phyloP scores from a whole-genome alignment of 306 rosid species.

The Vigna unguiculata region DNA sequence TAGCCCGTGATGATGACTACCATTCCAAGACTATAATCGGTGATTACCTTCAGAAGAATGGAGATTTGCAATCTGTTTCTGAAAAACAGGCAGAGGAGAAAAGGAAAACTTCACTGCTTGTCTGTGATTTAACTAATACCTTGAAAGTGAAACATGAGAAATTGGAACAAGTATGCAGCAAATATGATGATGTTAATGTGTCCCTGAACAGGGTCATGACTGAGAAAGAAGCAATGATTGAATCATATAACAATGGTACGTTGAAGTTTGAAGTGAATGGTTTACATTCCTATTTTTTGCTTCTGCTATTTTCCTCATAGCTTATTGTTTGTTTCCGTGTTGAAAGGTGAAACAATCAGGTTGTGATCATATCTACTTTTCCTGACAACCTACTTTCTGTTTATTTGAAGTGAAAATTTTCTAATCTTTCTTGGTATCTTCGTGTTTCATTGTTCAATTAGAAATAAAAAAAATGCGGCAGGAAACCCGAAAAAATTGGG shows the following conservation, averaged over 20 bases:
- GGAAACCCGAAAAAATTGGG: slow-evolving; percentile 35
- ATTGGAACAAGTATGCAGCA: slow-evolving; percentile 56
- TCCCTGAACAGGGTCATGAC: slow-evolving; percentile 52
- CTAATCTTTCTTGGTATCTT: slow-evolving; percentile 24
- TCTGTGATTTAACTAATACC: slow-evolving; percentile 57
- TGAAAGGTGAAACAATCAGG: slow-evolving; percentile 9
- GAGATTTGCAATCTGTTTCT: slow-evolving; percentile 59
- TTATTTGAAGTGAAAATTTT: slow-evolving; percentile 26
- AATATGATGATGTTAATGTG: slow-evolving; percentile 48
- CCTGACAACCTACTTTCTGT: background rate
- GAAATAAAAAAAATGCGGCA: slow-evolving; percentile 61
- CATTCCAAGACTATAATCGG: slow-evolving; percentile 37
- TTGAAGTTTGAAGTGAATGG: slow-evolving; percentile 6
- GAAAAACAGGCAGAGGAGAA: slow-evolving; percentile 54
- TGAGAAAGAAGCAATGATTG: slow-evolving; percentile 56
- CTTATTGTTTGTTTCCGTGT: background rate
- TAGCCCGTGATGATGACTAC: slow-evolving; percentile 55
- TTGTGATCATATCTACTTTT: slow-evolving; percentile 29
- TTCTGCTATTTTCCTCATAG: background rate
- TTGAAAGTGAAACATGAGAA: slow-evolving; percentile 53
- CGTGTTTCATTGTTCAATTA: slow-evolving; percentile 41
- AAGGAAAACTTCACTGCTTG: slow-evolving; percentile 52
- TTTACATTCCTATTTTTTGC: slow-evolving; percentile 14
- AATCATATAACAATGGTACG: slow-evolving; percentile 61
- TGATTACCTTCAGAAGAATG: slow-evolving; percentile 37